These are phyloP conservation scores for Staphylotrichum tortipilum DNA, from an alignment of 495 filamentous ascomycete species.

Conservation along the genomic window DNA sequence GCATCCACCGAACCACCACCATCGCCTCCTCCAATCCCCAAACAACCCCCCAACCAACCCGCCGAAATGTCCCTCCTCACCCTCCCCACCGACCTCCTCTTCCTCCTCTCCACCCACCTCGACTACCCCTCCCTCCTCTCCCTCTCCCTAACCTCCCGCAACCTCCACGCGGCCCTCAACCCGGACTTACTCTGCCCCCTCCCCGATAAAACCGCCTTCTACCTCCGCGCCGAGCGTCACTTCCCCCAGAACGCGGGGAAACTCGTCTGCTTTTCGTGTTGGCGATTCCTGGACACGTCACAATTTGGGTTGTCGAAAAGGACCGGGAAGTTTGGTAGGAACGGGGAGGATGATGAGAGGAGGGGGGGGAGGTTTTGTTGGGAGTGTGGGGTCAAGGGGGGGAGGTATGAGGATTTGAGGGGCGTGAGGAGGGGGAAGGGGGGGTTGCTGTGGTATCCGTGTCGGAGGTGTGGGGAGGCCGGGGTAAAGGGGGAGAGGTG, in stretches of 20 bases:
- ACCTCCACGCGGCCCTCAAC: conserved; percentile 5
- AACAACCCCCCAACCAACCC: not conserved
- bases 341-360: not conserved
- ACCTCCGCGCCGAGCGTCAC: conserved; percentile 3
- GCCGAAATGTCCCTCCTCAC: too few relatives aligned
- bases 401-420: not conserved
- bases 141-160: not conserved
- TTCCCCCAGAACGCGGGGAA: conserved; percentile 5
- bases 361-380: conserved; percentile 6
- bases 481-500: not conserved
- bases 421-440: conserved; percentile 1
- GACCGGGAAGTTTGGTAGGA: not conserved
- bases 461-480: not conserved
- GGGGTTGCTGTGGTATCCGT: not conserved
- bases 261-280: conserved; percentile 12
- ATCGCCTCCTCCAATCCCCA: not conserved
- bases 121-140: conserved; percentile 6
- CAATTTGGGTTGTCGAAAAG: not conserved
- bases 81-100: conserved; percentile 14
- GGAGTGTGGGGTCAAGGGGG: conserved; percentile 4
- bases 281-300: not conserved
- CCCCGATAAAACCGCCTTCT: not conserved
- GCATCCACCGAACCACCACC: not conserved
- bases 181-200: conserved; percentile 3
- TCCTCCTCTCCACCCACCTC: conserved; percentile 1